Conservation (phyloP, 2,329 filamentous ascomycete genomes). For the Exserohilum turcica region DNA sequence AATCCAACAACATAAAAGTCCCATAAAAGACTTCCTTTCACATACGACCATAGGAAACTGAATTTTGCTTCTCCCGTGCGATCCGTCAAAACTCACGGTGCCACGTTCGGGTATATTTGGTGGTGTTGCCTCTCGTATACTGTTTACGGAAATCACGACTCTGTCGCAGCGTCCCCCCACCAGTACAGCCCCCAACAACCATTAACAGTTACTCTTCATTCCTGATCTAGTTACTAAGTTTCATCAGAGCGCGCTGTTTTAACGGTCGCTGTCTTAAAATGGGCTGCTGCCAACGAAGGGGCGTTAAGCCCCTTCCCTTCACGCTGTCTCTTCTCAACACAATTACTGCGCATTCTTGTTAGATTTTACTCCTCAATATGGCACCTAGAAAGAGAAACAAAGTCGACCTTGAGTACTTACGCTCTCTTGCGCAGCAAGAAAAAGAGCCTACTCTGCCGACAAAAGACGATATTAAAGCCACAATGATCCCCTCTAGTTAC, state of each 20-base stretch:
- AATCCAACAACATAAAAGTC: no score
- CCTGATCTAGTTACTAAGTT: background rate
- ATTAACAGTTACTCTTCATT: background rate
- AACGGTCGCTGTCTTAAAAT: background rate
- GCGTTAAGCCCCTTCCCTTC: background rate
- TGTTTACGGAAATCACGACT: background rate
- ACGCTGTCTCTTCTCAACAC: background rate
- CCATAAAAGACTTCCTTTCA: no score
- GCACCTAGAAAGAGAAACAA: constrained; percentile 1
- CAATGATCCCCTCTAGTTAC: constrained; percentile 5
- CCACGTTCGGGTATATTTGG: background rate
- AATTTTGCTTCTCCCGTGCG: background rate
- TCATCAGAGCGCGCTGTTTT: background rate
- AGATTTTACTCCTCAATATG: background rate
- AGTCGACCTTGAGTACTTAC: constrained; percentile 1
- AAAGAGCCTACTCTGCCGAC: constrained; percentile 1
- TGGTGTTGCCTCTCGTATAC: background rate
- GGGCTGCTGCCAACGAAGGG: background rate
- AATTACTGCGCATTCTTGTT: background rate
- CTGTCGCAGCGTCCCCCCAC: background rate
- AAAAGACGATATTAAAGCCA: background rate
- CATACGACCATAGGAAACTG: background rate
- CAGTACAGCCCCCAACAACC: background rate
- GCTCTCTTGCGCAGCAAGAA: constrained; percentile 3
- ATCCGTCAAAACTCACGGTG: background rate